Conservation (phyloP, 2,329 filamentous ascomycete species). For the Madurella mycetomatis region DNA sequence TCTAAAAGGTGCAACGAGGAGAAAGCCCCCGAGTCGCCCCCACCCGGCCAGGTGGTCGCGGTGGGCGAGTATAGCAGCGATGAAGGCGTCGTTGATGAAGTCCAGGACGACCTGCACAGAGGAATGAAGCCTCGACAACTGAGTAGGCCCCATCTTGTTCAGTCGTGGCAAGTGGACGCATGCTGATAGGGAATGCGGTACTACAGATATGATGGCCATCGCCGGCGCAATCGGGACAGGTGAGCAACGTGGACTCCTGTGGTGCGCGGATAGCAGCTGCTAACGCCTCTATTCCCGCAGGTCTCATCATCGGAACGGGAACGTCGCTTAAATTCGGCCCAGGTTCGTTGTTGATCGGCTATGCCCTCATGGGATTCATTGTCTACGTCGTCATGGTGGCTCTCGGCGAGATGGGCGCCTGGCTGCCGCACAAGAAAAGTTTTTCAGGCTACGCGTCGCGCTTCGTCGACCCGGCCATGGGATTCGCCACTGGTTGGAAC, state of each 20-base stretch:
- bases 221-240: conserved; percentile 36
- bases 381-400: conserved; percentile 61
- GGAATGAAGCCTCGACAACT: conserved; percentile 31
- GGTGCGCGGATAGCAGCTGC: too few relatives aligned
- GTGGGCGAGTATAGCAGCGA: conserved; percentile 16
- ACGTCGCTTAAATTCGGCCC: conserved; percentile 46
- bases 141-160: conserved; percentile 16
- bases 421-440: conserved; percentile 57
- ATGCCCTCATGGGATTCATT: conserved; percentile 42
- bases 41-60: conserved; percentile 8
- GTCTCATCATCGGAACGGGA: conserved; percentile 49
- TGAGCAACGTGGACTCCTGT: neutral
- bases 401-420: conserved; percentile 66
- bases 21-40: conserved; percentile 13
- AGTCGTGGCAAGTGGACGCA: neutral
- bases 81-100: conserved; percentile 21
- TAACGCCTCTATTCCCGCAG: conserved; percentile 6
- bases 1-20: conserved; percentile 17
- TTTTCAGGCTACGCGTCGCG: conserved; percentile 62
- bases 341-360: conserved; percentile 36
- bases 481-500: conserved; percentile 43
- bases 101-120: conserved; percentile 28
- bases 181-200: neutral
- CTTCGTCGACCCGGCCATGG: conserved; percentile 51
- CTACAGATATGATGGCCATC: conserved; percentile 35